Conservation (phyloP, 352 stramenopile genomes). For the Phytophthora nicotianae region DNA sequence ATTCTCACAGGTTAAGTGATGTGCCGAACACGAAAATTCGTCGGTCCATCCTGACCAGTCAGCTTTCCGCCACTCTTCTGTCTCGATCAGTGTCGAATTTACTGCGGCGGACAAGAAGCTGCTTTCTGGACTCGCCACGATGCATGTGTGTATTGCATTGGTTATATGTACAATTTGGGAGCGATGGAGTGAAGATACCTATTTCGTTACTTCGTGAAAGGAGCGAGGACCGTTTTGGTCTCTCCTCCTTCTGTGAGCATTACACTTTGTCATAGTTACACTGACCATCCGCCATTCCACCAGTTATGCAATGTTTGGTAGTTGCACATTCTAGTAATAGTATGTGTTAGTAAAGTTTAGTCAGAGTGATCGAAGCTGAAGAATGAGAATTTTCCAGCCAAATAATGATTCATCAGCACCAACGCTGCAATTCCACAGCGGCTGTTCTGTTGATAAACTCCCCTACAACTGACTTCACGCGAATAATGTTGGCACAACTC, state of each 20-base stretch:
- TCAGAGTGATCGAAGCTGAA: conserved; percentile 6
- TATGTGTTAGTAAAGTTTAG: background rate
- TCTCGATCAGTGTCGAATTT: conserved; percentile 20
- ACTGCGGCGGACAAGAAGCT: conserved; percentile 4
- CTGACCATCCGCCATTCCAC: conserved; percentile 55
- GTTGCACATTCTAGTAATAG: background rate
- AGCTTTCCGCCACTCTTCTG: background rate
- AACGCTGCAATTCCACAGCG: conserved; percentile 7
- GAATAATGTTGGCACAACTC: background rate
- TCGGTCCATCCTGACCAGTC: conserved; percentile 16
- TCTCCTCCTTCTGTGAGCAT: conserved; percentile 58
- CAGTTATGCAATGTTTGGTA: conserved; percentile 15
- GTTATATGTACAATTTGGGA: background rate
- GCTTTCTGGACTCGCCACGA: background rate
- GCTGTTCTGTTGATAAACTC: conserved; percentile 30
- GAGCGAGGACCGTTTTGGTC: conserved; percentile 51
- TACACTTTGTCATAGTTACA: conserved; percentile 79
- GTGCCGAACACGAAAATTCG: conserved; percentile 4
- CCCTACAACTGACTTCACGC: conserved; percentile 11
- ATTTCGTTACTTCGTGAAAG: conserved; percentile 52
- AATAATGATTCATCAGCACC: conserved; percentile 16
- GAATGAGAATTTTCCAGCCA: conserved; percentile 21
- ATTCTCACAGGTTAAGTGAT: background rate
- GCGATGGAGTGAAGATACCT: conserved; percentile 61
- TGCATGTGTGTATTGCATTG: background rate